These are phyloP conservation scores for Russula griseocarnosa DNA, from an alignment of 768 basidiomycete species.

Conservation along the genomic window DNA sequence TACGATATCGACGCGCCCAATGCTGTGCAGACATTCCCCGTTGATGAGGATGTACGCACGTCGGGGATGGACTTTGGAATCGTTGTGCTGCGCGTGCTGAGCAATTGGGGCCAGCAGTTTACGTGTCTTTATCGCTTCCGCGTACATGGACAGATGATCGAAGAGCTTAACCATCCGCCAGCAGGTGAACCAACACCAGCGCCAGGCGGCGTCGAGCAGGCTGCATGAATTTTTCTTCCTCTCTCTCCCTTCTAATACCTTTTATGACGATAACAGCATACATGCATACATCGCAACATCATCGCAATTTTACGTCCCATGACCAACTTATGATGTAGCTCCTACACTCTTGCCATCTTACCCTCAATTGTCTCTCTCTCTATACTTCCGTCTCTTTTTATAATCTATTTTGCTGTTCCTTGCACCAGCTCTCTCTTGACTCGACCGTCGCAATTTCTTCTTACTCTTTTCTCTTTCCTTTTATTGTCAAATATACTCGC, in stretches of 20 bases:
- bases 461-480: not conserved
- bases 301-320: conserved; percentile 1
- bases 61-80: conserved; percentile 81
- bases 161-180: conserved; percentile 6
- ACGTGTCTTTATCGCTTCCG: conserved; percentile 89
- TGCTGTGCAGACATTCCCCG: conserved; percentile 50
- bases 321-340: conserved; percentile 12
- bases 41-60: conserved; percentile 52
- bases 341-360: not conserved
- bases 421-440: conserved; percentile 1
- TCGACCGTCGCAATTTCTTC: not conserved
- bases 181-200: not conserved
- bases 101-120: conserved; percentile 84
- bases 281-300: not conserved
- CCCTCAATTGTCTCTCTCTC: not conserved
- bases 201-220: not conserved
- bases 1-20: conserved; percentile 44
- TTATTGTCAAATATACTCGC: conserved; percentile 4
- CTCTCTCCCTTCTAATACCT: not conserved
- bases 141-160: conserved; percentile 61
- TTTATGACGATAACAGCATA: not conserved
- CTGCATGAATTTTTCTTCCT: conserved; percentile 6
- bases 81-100: conserved; percentile 72
- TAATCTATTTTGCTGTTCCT: conserved; percentile 25
- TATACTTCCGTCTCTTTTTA: conserved; percentile 15